Base-by-base conservation (phyloP, 2,329 filamentous ascomycete species). In the Aspergillus hortae region DNA sequence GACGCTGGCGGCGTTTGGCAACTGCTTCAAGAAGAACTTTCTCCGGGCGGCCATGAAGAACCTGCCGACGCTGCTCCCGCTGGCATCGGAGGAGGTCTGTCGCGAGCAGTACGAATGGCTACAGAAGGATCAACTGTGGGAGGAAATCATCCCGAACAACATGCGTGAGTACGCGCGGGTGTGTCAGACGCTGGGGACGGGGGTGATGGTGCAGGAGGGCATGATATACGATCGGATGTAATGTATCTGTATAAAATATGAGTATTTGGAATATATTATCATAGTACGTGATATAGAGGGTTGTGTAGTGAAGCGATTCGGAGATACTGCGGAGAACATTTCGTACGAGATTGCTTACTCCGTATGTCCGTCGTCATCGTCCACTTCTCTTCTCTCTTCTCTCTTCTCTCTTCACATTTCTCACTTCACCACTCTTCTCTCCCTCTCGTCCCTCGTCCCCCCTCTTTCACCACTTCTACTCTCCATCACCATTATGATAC, bases 1-100 rank as follows among this genome's bases (percentile, higher is more conserved):
- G 33, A 68, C 62, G 2, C 46, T 69, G 53, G 62, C 67, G 30
- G 66, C 59, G 41, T 68, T 69, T 50, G 64, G 65, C 43, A 70
- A 64, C 44, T 70, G 63, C 54, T 70, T 67, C 53, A 69, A 66
- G 58, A 61, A 53, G 54, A 65, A 61, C 53, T 69, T 69, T 23
- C 48, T 69, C 27, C 63, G 62, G 55, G 59, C 65, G 35, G 63
- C 65, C 33, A 52, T 69, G 46, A 60, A 60, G 32, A 62, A 68
- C 45, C 49, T 68, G 30, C 64, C 65, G 9, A 49, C 50, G 15
- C 49, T 69, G 41, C 49, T 69, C 35, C 65, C 65, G 6, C 63
- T 69, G 65, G 66, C 61, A 0, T 65, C 64, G 3, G 64, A 69
- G 25, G 56, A 56, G 21, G 56, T 62, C 12, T 69, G 67, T 51